phyloP scores from a whole-genome alignment of 345 rosid species.

The Raphanus sativus region DNA sequence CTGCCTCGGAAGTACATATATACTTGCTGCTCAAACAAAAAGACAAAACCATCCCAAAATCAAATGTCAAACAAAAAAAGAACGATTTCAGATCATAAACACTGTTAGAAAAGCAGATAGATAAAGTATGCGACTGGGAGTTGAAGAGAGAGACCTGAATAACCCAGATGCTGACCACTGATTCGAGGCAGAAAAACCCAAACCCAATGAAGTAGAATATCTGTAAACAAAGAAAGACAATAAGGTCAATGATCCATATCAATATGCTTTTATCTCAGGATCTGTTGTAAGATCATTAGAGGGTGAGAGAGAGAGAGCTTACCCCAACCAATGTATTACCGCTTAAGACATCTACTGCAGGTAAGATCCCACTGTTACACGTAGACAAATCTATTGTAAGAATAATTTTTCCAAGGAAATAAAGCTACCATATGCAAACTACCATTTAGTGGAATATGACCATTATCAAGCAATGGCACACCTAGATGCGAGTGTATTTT shows the following conservation, averaged over 20 bases:
- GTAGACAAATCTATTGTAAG: neutral
- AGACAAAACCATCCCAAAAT: neutral
- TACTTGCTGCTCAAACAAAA: slow-evolving; percentile 56
- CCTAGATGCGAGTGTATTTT: too few relatives aligned
- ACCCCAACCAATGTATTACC: slow-evolving; percentile 62
- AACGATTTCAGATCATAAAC: neutral
- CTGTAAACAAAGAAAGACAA: slow-evolving; percentile 42
- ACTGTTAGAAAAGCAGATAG: neutral
- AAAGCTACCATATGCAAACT: neutral
- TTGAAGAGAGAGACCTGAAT: slow-evolving; percentile 59
- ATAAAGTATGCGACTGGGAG: slow-evolving; percentile 1
- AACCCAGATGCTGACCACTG: slow-evolving; percentile 88
- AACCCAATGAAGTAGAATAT: slow-evolving; percentile 90
- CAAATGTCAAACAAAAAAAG: neutral
- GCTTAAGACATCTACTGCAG: slow-evolving; percentile 68
- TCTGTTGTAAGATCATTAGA: neutral
- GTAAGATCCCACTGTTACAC: slow-evolving; percentile 73
- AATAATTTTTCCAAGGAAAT: neutral
- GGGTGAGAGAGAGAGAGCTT: slow-evolving; percentile 39
- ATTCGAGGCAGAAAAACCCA: slow-evolving; percentile 45
- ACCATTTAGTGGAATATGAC: too few relatives aligned
- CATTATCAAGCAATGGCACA: too few relatives aligned
- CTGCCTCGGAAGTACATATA: slow-evolving; percentile 83
- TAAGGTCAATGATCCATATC: neutral
- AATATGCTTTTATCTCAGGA: neutral